Conservation (phyloP, 2,329 filamentous ascomycete species). For the Didymella keratinophila region DNA sequence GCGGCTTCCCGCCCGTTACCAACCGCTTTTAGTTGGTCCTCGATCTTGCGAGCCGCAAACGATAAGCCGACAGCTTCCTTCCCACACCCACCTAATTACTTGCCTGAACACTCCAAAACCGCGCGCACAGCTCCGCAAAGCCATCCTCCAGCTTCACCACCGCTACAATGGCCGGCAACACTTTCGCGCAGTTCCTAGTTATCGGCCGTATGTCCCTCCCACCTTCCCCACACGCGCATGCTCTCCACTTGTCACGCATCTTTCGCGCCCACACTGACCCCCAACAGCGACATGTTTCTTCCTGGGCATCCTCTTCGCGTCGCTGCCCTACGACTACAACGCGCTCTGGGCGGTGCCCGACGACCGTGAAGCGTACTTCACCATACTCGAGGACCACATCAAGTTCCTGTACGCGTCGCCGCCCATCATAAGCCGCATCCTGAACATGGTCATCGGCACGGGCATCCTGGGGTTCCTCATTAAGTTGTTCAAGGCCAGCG, state of each 20-base stretch:
- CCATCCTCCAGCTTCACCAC: constrained; percentile 1
- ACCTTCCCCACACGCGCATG: neutral
- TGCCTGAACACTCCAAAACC: constrained; percentile 6
- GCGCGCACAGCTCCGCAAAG: constrained; percentile 20
- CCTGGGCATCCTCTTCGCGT: constrained; percentile 95
- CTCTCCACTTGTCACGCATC: neutral
- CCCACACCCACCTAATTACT: constrained; percentile 23
- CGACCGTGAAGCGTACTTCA: constrained; percentile 73
- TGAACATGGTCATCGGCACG: constrained; percentile 90
- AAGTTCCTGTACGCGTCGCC: constrained; percentile 90
- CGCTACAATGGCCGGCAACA: constrained; percentile 53
- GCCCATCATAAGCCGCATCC: constrained; percentile 88
- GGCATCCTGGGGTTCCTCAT: constrained; percentile 87
- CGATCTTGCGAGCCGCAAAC: constrained; percentile 20
- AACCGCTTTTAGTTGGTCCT: constrained; percentile 21
- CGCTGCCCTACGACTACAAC: constrained; percentile 94
- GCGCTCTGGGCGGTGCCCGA: constrained; percentile 79
- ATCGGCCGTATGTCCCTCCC: constrained; percentile 80
- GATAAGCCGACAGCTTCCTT: constrained; percentile 36
- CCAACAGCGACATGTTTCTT: constrained; percentile 82
- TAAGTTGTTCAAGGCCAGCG: constrained; percentile 93
- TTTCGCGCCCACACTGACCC: constrained; percentile 7
- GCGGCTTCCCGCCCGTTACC: constrained; percentile 12
- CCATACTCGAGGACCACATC: constrained; percentile 87
- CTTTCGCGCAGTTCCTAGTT: constrained; percentile 97